phyloP scores from a whole-genome alignment of 306 rosid species.

The Cicer cuneatum region DNA sequence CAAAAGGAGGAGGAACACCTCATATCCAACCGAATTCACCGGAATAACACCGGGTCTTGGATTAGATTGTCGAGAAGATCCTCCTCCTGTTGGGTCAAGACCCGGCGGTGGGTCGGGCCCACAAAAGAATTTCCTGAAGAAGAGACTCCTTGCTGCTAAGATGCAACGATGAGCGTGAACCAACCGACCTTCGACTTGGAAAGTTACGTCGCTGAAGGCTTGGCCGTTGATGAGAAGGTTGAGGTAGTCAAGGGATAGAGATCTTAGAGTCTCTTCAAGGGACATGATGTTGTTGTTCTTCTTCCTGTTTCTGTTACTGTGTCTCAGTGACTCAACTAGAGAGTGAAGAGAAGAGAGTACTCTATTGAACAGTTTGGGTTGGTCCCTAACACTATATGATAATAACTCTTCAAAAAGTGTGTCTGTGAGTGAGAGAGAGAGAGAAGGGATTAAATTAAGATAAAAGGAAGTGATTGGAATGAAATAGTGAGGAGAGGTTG shows the following conservation, averaged over 20 bases:
- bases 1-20: constrained; percentile 77
- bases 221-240: constrained; percentile 96
- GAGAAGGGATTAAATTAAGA: constrained; percentile 6
- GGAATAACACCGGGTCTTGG: constrained; percentile 68
- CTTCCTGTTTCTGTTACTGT: background rate
- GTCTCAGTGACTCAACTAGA: constrained; percentile 5
- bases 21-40: constrained; percentile 92
- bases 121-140: constrained; percentile 94
- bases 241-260: constrained; percentile 86
- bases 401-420: background rate
- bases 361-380: constrained; percentile 38
- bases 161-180: constrained; percentile 97
- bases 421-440: background rate
- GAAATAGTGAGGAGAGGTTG: constrained; percentile 48
- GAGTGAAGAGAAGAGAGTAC: background rate
- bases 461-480: constrained; percentile 7
- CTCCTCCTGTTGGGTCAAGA: constrained; percentile 57
- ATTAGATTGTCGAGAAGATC: background rate
- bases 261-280: constrained; percentile 85
- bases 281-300: constrained; percentile 40
- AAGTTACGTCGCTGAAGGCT: constrained; percentile 97
- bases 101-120: constrained; percentile 70
- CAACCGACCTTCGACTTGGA: constrained; percentile 92
- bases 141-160: constrained; percentile 89
- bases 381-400: constrained; percentile 36